These are phyloP conservation scores for Escovopsis sp. DNA, from an alignment of 2,329 filamentous ascomycete genomes.

Conservation along the genomic window DNA sequence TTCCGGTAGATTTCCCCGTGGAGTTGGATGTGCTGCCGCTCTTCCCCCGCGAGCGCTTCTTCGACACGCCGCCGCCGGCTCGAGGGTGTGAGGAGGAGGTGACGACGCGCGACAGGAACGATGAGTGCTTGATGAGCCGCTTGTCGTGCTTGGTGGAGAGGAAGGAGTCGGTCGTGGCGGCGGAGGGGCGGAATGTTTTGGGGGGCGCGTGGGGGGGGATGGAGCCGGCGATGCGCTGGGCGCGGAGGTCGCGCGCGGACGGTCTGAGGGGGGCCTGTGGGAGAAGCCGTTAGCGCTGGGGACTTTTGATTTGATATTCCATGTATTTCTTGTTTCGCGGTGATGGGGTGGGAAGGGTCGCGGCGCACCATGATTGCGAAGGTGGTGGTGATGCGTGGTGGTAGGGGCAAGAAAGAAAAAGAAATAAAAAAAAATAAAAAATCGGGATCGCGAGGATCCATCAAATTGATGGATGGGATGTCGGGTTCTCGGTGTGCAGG, in stretches of 20 bases:
- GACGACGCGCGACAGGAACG: constrained; percentile 65
- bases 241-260: constrained; percentile 41
- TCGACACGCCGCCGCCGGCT: constrained; percentile 9
- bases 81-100: constrained; percentile 15
- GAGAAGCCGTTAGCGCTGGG: background rate
- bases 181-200: constrained; percentile 36
- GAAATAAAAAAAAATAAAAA: too few relatives aligned
- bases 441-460: too few relatives aligned
- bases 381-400: background rate
- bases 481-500: too few relatives aligned
- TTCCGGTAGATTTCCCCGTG: too few relatives aligned
- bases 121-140: constrained; percentile 64
- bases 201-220: constrained; percentile 36
- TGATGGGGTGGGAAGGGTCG: accelerated
- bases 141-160: constrained; percentile 69
- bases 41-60: constrained; percentile 23
- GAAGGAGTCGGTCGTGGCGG: constrained; percentile 42
- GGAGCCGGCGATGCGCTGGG: constrained; percentile 33
- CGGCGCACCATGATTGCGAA: constrained; percentile 3
- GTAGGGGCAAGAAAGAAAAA: background rate
- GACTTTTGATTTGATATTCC: too few relatives aligned
- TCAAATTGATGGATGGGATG: too few relatives aligned
- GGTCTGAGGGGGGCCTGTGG: constrained; percentile 28
- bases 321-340: background rate
- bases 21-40: constrained; percentile 42